Percentiles rank a stretch among this genome's conserved stretches.
Evolutionary conservation across 495 filamentous ascomycete species (phyloP).

Genomic region (Aspergillus heteromorphus): DNA sequence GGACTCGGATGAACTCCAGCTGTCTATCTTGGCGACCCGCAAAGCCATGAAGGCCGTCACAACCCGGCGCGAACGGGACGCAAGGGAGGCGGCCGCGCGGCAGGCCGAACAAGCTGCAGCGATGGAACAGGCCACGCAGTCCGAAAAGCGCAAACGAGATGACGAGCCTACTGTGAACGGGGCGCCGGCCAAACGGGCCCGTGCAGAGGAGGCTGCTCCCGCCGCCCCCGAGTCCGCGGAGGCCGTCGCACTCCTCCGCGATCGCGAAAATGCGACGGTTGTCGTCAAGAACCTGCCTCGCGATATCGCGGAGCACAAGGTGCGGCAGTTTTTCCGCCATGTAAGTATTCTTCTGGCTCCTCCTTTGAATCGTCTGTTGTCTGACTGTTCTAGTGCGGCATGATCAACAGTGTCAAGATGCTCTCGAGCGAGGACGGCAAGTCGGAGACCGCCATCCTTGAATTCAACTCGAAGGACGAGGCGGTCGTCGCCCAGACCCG

Average conservation of each 20-base stretch:
- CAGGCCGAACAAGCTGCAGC: constrained; percentile 30
- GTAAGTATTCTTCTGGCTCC: constrained; percentile 29
- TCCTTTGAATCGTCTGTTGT: background rate
- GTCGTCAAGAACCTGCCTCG: constrained; percentile 70
- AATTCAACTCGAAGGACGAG: constrained; percentile 77
- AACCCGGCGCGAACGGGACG: constrained; percentile 64
- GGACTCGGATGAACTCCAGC: constrained; percentile 62
- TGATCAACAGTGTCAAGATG: constrained; percentile 69
- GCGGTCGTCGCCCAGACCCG: constrained; percentile 73
- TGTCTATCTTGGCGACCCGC: constrained; percentile 63
- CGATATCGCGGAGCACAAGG: constrained; percentile 60
- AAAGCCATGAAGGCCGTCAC: constrained; percentile 57
- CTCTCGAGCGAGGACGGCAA: constrained; percentile 49
- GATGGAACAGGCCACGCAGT: constrained; percentile 28
- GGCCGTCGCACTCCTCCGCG: constrained; percentile 55
- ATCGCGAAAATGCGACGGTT: constrained; percentile 84
- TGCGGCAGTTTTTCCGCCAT: constrained; percentile 87
- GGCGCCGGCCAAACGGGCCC: constrained; percentile 52
- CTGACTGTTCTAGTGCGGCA: constrained; percentile 54
- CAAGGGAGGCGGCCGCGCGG: constrained; percentile 47
- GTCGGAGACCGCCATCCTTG: constrained; percentile 69
- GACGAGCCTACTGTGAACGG: constrained; percentile 43
- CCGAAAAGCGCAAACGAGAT: constrained; percentile 68
- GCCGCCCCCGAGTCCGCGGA: constrained; percentile 22
- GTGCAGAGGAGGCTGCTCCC: constrained; percentile 42